A percentile compares a stretch with the other conserved stretches of the same genome.
phyloP scores from a whole-genome alignment of 768 basidiomycete species.

The Astraeus odoratus region DNA sequence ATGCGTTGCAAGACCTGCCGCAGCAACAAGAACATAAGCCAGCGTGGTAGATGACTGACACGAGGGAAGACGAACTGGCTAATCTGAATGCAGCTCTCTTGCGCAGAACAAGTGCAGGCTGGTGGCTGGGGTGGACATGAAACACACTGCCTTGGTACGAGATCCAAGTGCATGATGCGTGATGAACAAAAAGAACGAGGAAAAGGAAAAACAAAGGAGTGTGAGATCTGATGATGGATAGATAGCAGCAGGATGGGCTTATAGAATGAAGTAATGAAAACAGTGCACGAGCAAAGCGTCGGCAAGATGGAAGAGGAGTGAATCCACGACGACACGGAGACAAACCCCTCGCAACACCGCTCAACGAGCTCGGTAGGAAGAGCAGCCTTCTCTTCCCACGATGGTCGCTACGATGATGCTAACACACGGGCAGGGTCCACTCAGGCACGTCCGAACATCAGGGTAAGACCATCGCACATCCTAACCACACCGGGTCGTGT shows the following conservation, averaged over 20 bases:
- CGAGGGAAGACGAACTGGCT: slow-evolving; percentile 40
- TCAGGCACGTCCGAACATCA: no score
- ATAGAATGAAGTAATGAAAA: slow-evolving; percentile 14
- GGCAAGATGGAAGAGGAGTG: background rate
- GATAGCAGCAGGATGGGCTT: slow-evolving; percentile 9
- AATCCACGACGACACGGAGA: background rate
- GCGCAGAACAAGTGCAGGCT: slow-evolving; percentile 47
- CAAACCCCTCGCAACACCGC: background rate
- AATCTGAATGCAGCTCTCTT: slow-evolving; percentile 54
- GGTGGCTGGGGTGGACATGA: slow-evolving; percentile 41
- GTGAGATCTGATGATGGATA: slow-evolving; percentile 19
- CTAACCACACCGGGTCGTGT: no score
- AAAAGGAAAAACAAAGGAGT: slow-evolving; percentile 27
- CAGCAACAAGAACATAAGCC: slow-evolving; percentile 1
- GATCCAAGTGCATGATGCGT: slow-evolving; percentile 31
- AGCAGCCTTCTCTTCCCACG: no score
- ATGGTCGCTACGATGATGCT: no score
- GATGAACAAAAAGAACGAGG: slow-evolving; percentile 8
- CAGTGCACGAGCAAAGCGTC: slow-evolving; percentile 18
- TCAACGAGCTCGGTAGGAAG: no score
- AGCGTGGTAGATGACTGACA: background rate
- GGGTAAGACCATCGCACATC: no score
- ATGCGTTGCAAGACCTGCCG: slow-evolving; percentile 52
- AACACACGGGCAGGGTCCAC: no score
- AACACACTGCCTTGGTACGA: slow-evolving; percentile 42